Evolutionary conservation across 1,284 basidiomycete genomes (phyloP).

Genomic region (Microbotryum intermedium): DNA sequence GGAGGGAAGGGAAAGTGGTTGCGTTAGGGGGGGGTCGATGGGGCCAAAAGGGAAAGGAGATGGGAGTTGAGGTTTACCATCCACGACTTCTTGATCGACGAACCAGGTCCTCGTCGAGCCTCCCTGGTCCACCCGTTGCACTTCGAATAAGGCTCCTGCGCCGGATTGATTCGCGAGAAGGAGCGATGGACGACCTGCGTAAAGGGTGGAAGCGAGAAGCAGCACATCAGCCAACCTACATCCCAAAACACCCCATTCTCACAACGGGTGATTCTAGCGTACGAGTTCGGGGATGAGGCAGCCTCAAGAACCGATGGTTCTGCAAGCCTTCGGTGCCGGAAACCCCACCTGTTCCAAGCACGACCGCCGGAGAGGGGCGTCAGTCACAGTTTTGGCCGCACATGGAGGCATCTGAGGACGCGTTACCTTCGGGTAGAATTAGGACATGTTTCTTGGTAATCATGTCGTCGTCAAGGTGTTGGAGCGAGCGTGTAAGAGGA

Average conservation of each 20-base stretch:
- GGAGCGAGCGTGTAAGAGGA: too few relatives aligned
- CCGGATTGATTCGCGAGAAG: constrained; percentile 44
- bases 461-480: too few relatives aligned
- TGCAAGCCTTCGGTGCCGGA: background rate
- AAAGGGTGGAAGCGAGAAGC: too few relatives aligned
- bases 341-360: background rate
- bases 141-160: constrained; percentile 50
- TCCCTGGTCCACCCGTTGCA: constrained; percentile 60
- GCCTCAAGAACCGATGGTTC: constrained; percentile 45
- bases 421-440: constrained; percentile 7
- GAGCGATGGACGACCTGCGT: constrained; percentile 53
- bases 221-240: too few relatives aligned
- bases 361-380: background rate
- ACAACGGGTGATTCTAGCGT: too few relatives aligned
- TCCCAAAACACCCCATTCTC: too few relatives aligned
- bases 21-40: background rate
- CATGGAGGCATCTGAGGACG: accelerated
- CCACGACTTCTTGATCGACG: constrained; percentile 52
- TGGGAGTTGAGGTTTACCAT: constrained; percentile 45
- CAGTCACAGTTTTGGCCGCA: background rate
- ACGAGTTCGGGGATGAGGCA: constrained; percentile 74
- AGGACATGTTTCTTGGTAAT: constrained; percentile 8
- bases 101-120: constrained; percentile 61
- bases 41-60: background rate
- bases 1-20: background rate